Percentiles rank a stretch among this genome's conserved stretches.
phyloP scores from a whole-genome alignment of 1,284 basidiomycete genomes.

The Apiotrichum akiyoshidainum region DNA sequence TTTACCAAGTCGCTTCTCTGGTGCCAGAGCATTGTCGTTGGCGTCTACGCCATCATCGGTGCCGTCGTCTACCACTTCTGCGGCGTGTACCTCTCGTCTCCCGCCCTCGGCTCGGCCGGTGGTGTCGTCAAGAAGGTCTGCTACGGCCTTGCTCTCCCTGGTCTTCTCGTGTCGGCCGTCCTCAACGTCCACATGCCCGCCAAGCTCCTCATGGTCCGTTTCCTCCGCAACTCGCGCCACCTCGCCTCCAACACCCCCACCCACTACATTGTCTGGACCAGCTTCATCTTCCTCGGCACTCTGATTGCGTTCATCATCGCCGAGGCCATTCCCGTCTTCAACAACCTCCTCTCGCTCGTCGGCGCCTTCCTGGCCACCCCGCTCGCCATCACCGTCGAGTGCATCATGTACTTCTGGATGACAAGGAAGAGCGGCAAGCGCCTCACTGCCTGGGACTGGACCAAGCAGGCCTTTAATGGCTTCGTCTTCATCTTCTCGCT shows the following conservation, averaged over 20 bases:
- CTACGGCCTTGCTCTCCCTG: slow-evolving; percentile 44
- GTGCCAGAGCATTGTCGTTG: slow-evolving; percentile 29
- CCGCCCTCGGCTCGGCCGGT: slow-evolving; percentile 48
- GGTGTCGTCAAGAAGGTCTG: slow-evolving; percentile 39
- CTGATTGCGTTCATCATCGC: slow-evolving; percentile 20
- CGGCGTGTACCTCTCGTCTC: slow-evolving; percentile 19
- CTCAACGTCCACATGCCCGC: slow-evolving; percentile 51
- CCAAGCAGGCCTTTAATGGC: slow-evolving; percentile 24
- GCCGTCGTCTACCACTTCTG: slow-evolving; percentile 15
- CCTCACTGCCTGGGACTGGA: slow-evolving; percentile 16
- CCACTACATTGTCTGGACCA: slow-evolving; percentile 51
- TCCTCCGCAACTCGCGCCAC: slow-evolving; percentile 60
- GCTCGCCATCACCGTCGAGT: slow-evolving; percentile 17
- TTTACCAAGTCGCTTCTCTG: slow-evolving; percentile 31
- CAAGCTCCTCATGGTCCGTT: slow-evolving; percentile 60
- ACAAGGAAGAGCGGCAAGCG: slow-evolving; percentile 14
- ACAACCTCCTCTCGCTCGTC: slow-evolving; percentile 28
- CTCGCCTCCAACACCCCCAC: slow-evolving; percentile 58
- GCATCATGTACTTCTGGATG: slow-evolving; percentile 35
- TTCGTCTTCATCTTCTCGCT: slow-evolving; percentile 28
- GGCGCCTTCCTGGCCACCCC: slow-evolving; percentile 26
- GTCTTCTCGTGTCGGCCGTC: slow-evolving; percentile 32
- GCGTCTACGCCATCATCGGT: slow-evolving; percentile 19
- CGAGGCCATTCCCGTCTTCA: slow-evolving; percentile 26
- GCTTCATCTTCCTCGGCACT: slow-evolving; percentile 44